These are phyloP conservation scores for Dipteronia sinensis DNA, from an alignment of 345 rosid species.

Conservation along the genomic window DNA sequence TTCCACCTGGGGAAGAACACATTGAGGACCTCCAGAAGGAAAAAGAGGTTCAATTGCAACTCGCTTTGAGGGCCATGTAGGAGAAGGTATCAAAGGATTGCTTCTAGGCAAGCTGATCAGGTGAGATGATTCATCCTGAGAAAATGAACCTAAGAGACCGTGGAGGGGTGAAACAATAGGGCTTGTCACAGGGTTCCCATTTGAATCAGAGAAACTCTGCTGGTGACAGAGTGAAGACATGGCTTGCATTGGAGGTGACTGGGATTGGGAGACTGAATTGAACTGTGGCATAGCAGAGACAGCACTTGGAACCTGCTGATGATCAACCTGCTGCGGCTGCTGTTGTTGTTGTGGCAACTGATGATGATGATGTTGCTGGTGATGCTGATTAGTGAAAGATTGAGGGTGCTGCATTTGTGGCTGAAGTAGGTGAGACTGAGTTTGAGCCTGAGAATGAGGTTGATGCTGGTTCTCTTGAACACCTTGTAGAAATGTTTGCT, in stretches of 20 bases:
- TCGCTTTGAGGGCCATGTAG: conserved; percentile 89
- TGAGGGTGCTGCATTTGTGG: conserved; percentile 64
- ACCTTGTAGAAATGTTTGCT: conserved; percentile 49
- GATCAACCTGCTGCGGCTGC: conserved; percentile 63
- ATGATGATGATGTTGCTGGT: conserved; percentile 32
- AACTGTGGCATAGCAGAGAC: conserved; percentile 63
- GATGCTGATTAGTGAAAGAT: conserved; percentile 49
- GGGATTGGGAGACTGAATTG: conserved; percentile 62
- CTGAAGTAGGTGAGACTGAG: conserved; percentile 46
- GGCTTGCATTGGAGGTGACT: conserved; percentile 54
- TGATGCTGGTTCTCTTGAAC: conserved; percentile 57
- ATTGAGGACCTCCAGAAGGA: conserved; percentile 53
- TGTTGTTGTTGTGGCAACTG: conserved; percentile 40
- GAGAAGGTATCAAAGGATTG: conserved; percentile 55
- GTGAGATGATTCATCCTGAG: conserved; percentile 74
- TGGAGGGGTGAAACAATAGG: conserved; percentile 71
- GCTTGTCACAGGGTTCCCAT: conserved; percentile 56
- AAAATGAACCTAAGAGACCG: conserved; percentile 66
- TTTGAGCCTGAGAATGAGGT: conserved; percentile 47
- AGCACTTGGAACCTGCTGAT: conserved; percentile 52
- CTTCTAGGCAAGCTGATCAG: conserved; percentile 60
- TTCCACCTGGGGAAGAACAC: conserved; percentile 57
- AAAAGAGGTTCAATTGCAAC: conserved; percentile 71
- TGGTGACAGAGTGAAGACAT: conserved; percentile 68
- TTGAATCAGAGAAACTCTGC: conserved; percentile 77